Evolutionary conservation across 106 monocot species (phyloP), one percentile per base, ranked within the genome.

Genomic region (Platanthera guangdongensis): DNA sequence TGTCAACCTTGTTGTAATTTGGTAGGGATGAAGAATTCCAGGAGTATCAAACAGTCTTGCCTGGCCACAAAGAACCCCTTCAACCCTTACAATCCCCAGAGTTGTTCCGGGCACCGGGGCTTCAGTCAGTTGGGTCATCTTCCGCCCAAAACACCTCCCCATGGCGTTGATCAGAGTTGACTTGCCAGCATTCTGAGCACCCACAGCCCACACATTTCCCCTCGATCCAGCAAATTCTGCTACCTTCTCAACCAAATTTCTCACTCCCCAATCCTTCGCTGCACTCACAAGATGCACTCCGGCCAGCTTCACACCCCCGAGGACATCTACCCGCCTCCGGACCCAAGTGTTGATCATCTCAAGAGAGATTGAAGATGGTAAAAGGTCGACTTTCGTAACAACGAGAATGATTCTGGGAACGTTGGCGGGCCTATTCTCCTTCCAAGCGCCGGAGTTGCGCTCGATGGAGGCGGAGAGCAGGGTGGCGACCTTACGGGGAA

Each of bases 111-210:
- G 99, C 71, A 99, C 99, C 4, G 94, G 88, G 8, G 99, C 94
- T 79, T 90, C 99, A 9, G 99, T 99, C 84, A 99, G 73, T 68
- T 86, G 78, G 50, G 76, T 78, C 73, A 64, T 57, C 70, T 82
- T 83, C 16, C 82, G 83, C 8, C 70, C 84, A 22, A 75, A 74
- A 47, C 88, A 88, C 79, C 80, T 81, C 49, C 83, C 94, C 92
- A 99, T 92, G 9, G 99, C 89, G 83, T 99, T 99, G 51, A 99
- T 89, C 83, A 99, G 72, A 2, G 99, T 94, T n/a, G 97, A 99
- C 69, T 99, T 99, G 54, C 99, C 99, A 0, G 89, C 99, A 74
- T 99, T 99, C 88, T 94, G 94, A 6, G 99, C 89, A 4, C 99
- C 99, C 8, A 99, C 94, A 1, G 92, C 90, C 94, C 94, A 99